Base-by-base conservation (phyloP, 192 early-diverging fungal species). In the Entomortierella chlamydospora region DNA sequence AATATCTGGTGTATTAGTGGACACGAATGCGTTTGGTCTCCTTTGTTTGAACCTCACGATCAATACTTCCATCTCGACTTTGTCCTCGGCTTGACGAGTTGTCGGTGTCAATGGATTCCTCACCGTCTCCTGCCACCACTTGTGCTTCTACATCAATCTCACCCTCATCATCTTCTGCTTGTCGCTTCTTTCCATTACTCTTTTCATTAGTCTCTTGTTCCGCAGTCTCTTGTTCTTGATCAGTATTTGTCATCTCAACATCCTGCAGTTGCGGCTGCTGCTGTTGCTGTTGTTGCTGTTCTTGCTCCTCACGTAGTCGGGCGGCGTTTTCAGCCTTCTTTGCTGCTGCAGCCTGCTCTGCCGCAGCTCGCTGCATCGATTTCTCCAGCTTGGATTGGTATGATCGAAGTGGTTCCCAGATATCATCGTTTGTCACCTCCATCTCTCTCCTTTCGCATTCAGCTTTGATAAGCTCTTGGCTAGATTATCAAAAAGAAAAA, bases 341-440 rank as follows among this genome's bases (percentile, higher is more conserved):
- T 50, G 34, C 54, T 23, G 47, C 33, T 29, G 68, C 51, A 1
- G 56, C 59, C 9, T 69, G 60, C n/a, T 78, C 73, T 39, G 39
- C 56, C 2, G 31, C 77, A 11, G 76, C 77, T 61, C 85, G 83
- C 18, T 77, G 74, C 30, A 79, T 12, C 23, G 84, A 42, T 31
- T 73, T 82, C 54, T 85, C 77, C 12, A 88, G 61, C 15, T 73
- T 84, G 23, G 70, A 72, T 13, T 82, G 68, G 49, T 88, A 88
- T 1, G 58, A 41, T 28, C 67, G 65, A 26, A 86, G 79, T 13
- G 84, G 56, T 11, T 82, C 81, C 85, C 85, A 89, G 5, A 81
- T 63, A 18, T 81, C 63, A 17, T 57, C 53, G 22, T 64, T 57
- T 1, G 66, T 47, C 2, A 71, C 60, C 18, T n/a, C 50, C 2